These are phyloP conservation scores for Ceratocystis eucalypticola DNA, from an alignment of 2,329 filamentous ascomycete species.

Conservation along the genomic window DNA sequence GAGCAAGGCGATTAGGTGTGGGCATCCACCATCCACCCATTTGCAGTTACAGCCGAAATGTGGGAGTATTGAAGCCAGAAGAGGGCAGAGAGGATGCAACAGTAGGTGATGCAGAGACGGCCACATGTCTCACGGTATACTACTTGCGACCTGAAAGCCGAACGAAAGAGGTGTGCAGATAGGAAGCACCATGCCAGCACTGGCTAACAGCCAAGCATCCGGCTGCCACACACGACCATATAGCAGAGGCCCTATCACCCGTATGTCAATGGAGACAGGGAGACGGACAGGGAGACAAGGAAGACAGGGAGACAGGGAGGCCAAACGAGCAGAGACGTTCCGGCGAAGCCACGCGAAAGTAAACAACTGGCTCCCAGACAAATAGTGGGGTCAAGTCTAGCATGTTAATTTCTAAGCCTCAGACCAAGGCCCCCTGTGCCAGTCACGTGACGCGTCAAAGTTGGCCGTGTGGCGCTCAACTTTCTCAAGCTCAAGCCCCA, in stretches of 20 bases:
- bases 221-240: not conserved
- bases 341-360: not conserved
- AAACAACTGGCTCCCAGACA: not conserved
- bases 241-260: too few relatives aligned
- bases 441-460: not conserved
- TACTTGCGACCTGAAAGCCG: too few relatives aligned
- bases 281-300: too few relatives aligned
- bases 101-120: not conserved
- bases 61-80: too few relatives aligned
- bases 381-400: conserved; percentile 3
- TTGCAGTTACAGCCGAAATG: too few relatives aligned
- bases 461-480: not conserved
- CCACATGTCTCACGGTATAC: not conserved
- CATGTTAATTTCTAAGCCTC: not conserved
- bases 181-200: not conserved
- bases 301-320: too few relatives aligned
- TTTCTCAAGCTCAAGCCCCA: too few relatives aligned
- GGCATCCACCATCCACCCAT: too few relatives aligned
- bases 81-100: not conserved
- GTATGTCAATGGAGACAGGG: too few relatives aligned
- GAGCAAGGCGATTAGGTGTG: too few relatives aligned
- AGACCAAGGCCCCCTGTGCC: not conserved
- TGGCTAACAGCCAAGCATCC: not conserved
- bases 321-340: too few relatives aligned
- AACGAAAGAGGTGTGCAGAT: not conserved